Evolutionary conservation across 176 grass and related monocot species (phyloP).

Genomic region (Rhynchospora tenuis): DNA sequence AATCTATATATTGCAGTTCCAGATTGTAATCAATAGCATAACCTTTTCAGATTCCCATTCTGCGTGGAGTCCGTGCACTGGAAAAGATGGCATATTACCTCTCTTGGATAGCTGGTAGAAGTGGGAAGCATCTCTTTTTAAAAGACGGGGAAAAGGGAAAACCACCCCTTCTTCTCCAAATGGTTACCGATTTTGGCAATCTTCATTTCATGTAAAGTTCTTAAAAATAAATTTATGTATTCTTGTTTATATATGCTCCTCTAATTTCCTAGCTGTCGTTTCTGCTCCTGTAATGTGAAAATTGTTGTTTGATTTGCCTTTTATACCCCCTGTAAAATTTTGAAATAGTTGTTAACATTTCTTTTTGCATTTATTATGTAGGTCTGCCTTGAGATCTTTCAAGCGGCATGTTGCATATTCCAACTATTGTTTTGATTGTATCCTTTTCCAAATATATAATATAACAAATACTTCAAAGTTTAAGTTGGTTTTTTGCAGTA

Average conservation of each 20-base stretch:
- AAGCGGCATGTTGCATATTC: constrained; percentile 71
- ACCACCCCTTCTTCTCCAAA: constrained; percentile 82
- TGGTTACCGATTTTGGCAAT: constrained; percentile 59
- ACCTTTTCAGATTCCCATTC: constrained; percentile 57
- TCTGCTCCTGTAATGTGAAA: neutral
- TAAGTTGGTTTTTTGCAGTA: neutral
- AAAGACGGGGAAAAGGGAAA: constrained; percentile 70
- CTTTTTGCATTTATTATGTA: constrained; percentile 34
- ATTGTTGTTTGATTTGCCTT: neutral
- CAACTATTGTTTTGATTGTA: constrained; percentile 85
- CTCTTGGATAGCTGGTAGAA: constrained; percentile 73
- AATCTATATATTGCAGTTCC: neutral
- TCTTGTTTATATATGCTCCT: constrained; percentile 8
- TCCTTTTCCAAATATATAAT: constrained; percentile 34
- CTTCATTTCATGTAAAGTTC: constrained; percentile 76
- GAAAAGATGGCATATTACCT: constrained; percentile 72
- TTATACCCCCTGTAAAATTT: neutral
- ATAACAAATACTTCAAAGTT: neutral
- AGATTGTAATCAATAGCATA: neutral
- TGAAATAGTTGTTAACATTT: constrained; percentile 14
- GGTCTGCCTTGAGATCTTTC: constrained; percentile 84
- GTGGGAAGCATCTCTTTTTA: constrained; percentile 79
- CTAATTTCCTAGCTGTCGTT: neutral
- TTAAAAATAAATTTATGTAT: neutral
- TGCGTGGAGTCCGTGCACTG: constrained; percentile 47